A percentile compares a stretch with the other conserved stretches of the same genome.
These are phyloP conservation scores for Eucalyptus albens DNA, from an alignment of 345 rosid species.

Conservation along the genomic window DNA sequence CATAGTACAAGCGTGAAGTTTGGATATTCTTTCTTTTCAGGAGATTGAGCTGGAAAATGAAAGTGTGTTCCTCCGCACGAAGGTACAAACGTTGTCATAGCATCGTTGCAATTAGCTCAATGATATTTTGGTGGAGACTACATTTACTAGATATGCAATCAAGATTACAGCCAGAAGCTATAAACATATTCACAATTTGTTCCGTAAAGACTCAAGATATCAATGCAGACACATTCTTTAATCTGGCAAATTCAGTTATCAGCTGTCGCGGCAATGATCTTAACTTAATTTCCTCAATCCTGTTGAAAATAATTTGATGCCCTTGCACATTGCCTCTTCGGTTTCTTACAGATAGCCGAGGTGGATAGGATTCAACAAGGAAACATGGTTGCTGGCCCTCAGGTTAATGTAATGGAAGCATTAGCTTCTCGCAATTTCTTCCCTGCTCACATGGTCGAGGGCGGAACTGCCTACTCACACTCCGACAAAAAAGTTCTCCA, in stretches of 20 bases:
- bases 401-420: constrained; percentile 73
- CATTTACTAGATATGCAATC: not conserved
- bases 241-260: not conserved
- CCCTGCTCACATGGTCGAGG: constrained; percentile 35
- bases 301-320: not conserved
- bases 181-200: not conserved
- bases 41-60: constrained; percentile 93
- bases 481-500: constrained; percentile 73
- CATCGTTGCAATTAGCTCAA: not conserved
- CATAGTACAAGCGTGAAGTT: not conserved
- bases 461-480: constrained; percentile 32
- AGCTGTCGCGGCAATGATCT: not conserved
- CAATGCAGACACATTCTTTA: not conserved
- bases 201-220: not conserved
- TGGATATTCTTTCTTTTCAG: constrained; percentile 8
- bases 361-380: constrained; percentile 76
- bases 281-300: not conserved
- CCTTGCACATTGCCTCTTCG: not conserved
- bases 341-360: constrained; percentile 54
- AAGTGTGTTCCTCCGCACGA: constrained; percentile 62
- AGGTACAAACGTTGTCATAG: constrained; percentile 21
- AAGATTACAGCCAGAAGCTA: not conserved
- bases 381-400: constrained; percentile 59
- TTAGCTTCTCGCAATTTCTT: constrained; percentile 87
- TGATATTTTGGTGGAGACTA: not conserved